Conservation (phyloP, 495 filamentous ascomycete genomes). For the Annulohypoxylon moriforme region DNA sequence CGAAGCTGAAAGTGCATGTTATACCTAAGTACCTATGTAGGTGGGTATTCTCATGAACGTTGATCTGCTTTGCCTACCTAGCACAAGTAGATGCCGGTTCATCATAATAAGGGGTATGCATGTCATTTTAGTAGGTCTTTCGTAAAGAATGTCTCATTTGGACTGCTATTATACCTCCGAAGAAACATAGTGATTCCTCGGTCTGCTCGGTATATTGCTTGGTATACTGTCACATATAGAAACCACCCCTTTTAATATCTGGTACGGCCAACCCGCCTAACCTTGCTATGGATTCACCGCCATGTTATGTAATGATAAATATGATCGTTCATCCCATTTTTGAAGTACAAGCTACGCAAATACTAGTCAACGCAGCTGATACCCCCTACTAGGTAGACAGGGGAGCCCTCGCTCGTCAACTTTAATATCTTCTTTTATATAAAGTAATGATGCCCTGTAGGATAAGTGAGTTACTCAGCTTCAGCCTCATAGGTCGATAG, state of each 20-base stretch:
- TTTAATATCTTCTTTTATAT: no score
- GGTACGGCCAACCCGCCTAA: background rate
- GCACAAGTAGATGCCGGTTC: no score
- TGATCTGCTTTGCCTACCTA: no score
- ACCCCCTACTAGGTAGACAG: no score
- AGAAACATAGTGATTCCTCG: background rate
- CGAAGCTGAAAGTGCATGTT: background rate
- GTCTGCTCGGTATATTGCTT: background rate
- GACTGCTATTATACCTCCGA: background rate
- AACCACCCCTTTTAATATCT: background rate
- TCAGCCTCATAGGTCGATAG: constrained; percentile 31
- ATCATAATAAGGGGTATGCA: background rate
- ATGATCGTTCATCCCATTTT: background rate
- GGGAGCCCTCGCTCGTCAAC: no score
- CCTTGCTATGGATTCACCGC: background rate
- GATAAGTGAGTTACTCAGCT: constrained; percentile 3
- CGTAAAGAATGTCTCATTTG: background rate
- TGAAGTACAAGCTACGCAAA: background rate
- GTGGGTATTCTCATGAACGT: background rate
- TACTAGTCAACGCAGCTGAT: no score
- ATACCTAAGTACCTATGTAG: background rate
- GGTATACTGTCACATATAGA: no score
- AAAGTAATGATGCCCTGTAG: background rate
- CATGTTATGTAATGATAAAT: background rate
- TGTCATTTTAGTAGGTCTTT: background rate